These are phyloP conservation scores for Oidiodendron maius DNA, from an alignment of 495 filamentous ascomycete genomes.

Conservation along the genomic window DNA sequence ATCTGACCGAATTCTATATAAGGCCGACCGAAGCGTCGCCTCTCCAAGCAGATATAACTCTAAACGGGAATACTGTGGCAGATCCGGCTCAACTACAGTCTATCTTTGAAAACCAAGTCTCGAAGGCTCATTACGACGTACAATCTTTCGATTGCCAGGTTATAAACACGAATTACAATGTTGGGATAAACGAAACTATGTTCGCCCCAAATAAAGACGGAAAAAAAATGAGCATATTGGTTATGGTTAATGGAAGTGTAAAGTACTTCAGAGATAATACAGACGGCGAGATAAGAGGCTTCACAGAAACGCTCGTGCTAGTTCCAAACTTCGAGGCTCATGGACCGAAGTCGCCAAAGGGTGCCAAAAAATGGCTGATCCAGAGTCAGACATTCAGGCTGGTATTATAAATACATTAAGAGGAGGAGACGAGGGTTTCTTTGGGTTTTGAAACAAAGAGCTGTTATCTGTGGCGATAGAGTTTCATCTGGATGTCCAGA, in stretches of 20 bases:
- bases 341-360: slow-evolving; percentile 20
- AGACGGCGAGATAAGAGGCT: slow-evolving; percentile 52
- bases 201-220: slow-evolving; percentile 27
- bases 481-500: too few relatives aligned
- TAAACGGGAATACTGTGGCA: slow-evolving; percentile 20
- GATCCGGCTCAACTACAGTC: slow-evolving; percentile 12
- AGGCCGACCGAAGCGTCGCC: slow-evolving; percentile 12
- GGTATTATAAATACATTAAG: slow-evolving; percentile 8
- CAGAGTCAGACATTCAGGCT: slow-evolving; percentile 66
- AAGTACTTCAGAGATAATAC: slow-evolving; percentile 45
- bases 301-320: slow-evolving; percentile 70
- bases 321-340: slow-evolving; percentile 65
- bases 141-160: slow-evolving; percentile 68
- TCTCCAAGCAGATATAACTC: slow-evolving; percentile 18
- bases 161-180: slow-evolving; percentile 57
- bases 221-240: slow-evolving; percentile 60
- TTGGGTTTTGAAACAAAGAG: too few relatives aligned
- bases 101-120: slow-evolving; percentile 18
- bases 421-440: background rate
- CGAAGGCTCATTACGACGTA: slow-evolving; percentile 42
- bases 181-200: slow-evolving; percentile 28
- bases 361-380: slow-evolving; percentile 55
- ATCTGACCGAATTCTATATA: slow-evolving; percentile 19
- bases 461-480: too few relatives aligned
- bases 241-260: slow-evolving; percentile 63